Conservation (phyloP, 2,329 filamentous ascomycete species). For the Xylariales sp. region DNA sequence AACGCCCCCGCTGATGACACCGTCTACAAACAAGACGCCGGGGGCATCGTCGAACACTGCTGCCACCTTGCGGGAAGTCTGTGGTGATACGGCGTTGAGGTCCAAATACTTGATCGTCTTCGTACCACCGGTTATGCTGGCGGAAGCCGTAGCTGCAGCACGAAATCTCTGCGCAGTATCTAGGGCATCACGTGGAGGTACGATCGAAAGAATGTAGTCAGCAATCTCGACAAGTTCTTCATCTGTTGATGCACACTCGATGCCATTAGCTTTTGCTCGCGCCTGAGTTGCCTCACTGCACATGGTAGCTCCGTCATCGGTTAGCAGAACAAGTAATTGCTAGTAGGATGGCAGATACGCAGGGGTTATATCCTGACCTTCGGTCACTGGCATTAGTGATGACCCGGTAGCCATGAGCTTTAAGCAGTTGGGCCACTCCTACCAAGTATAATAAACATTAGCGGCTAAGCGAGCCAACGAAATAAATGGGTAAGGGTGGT, state of each 20-base stretch:
- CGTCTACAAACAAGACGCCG: neutral
- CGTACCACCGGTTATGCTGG: too few species aligned
- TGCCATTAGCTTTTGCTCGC: neutral
- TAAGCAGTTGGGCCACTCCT: neutral
- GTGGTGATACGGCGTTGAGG: slow-evolving; percentile 1
- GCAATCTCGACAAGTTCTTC: neutral
- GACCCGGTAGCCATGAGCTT: slow-evolving; percentile 1
- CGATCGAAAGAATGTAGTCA: slow-evolving; percentile 1
- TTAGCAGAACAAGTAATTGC: too few species aligned
- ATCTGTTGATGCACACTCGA: neutral
- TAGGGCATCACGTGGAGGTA: slow-evolving; percentile 1
- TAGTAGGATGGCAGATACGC: too few species aligned
- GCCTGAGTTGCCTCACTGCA: neutral
- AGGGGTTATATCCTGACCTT: neutral
- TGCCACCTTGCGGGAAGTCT: neutral
- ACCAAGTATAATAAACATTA: too few species aligned
- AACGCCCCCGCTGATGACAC: slow-evolving; percentile 1
- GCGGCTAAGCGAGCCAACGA: too few species aligned
- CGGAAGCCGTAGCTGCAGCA: neutral
- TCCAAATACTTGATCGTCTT: neutral
- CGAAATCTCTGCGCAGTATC: neutral
- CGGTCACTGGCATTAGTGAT: slow-evolving; percentile 1
- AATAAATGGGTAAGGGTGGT: too few species aligned
- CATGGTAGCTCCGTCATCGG: too few species aligned
- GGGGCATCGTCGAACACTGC: neutral